A percentile compares a stretch with the other conserved stretches of the same genome.
Evolutionary conservation across 1,284 basidiomycete species (phyloP).

Genomic region (Cutaneotrichosporon sp.): DNA sequence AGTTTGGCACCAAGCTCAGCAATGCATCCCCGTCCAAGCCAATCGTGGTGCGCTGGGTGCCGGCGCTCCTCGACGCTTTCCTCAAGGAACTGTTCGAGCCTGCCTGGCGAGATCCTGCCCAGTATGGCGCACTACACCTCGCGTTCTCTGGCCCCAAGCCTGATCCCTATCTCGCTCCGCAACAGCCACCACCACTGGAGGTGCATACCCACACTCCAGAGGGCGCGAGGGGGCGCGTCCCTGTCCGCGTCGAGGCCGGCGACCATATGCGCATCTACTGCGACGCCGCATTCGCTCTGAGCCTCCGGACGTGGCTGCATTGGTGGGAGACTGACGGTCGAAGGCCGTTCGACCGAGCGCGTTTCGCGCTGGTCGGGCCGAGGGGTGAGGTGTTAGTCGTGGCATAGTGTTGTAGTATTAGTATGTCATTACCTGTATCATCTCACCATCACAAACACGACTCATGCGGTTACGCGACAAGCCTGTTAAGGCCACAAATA

Average conservation of each 20-base stretch:
- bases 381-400: conserved; percentile 43
- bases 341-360: conserved; percentile 31
- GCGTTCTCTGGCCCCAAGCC: conserved; percentile 39
- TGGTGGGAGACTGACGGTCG: conserved; percentile 16
- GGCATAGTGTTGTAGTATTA: conserved; percentile 21
- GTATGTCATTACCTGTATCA: background rate
- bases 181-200: conserved; percentile 14
- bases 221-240: background rate
- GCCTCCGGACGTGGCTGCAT: conserved; percentile 41
- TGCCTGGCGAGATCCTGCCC: conserved; percentile 21
- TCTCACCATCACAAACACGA: background rate
- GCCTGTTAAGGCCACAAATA: background rate
- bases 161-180: conserved; percentile 37
- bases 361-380: conserved; percentile 37
- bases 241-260: conserved; percentile 34
- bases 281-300: conserved; percentile 34
- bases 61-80: conserved; percentile 26
- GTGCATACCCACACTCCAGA: conserved; percentile 8
- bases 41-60: conserved; percentile 31
- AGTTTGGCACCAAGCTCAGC: background rate
- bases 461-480: too few relatives aligned
- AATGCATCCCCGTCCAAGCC: conserved; percentile 11
- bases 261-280: conserved; percentile 47
- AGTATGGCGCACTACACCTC: conserved; percentile 23
- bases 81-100: conserved; percentile 25